These are phyloP conservation scores for Xylaria hypoxylon DNA, from an alignment of 2,329 filamentous ascomycete genomes.

Conservation along the genomic window DNA sequence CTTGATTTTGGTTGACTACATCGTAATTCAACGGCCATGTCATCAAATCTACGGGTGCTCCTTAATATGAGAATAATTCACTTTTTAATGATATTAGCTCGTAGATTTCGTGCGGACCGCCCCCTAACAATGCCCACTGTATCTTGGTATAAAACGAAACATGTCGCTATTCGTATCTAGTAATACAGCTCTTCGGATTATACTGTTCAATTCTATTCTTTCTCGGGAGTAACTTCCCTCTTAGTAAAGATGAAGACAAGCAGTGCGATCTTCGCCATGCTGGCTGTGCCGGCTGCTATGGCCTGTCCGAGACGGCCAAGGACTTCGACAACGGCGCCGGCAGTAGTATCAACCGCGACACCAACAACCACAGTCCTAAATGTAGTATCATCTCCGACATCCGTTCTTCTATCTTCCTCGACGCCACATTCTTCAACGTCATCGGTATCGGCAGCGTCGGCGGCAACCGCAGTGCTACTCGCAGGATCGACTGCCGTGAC, in stretches of 20 bases:
- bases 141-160: conserved; percentile 30
- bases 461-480: conserved; percentile 5
- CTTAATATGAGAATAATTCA: conserved; percentile 19
- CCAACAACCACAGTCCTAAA: neutral
- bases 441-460: conserved; percentile 2
- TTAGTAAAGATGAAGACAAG: conserved; percentile 28
- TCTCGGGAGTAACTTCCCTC: neutral
- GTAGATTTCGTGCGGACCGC: conserved; percentile 3
- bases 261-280: conserved; percentile 23
- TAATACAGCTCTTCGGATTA: conserved; percentile 10
- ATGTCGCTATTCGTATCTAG: conserved; percentile 5
- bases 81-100: neutral
- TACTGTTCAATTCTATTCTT: conserved; percentile 6
- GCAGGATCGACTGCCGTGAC: conserved; percentile 42
- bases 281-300: conserved; percentile 31
- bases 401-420: neutral
- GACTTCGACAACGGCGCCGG: conserved; percentile 7
- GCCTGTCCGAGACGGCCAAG: conserved; percentile 28
- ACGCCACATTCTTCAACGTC: neutral
- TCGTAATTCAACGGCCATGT: neutral
- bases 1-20: neutral
- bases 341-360: conserved; percentile 3
- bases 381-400: neutral
- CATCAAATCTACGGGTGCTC: conserved; percentile 15
- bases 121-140: conserved; percentile 18